These are phyloP conservation scores for Pseudogymnoascus sp. DNA, from an alignment of 2,329 filamentous ascomycete species.

Conservation along the genomic window DNA sequence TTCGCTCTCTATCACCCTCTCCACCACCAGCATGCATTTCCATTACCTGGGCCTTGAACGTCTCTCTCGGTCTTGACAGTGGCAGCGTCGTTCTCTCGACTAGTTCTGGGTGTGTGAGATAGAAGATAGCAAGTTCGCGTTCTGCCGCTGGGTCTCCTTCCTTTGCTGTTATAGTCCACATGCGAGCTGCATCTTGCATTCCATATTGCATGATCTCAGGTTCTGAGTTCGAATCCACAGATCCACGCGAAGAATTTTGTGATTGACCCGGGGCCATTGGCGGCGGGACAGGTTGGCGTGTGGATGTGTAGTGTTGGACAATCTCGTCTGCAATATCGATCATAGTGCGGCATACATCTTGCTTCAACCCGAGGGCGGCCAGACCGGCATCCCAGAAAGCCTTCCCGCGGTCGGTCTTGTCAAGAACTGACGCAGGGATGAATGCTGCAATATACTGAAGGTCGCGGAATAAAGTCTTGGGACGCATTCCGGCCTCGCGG, in stretches of 20 bases:
- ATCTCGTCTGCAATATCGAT: slow-evolving; percentile 64
- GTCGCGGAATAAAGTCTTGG: slow-evolving; percentile 74
- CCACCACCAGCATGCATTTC: slow-evolving; percentile 52
- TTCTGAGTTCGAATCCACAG: slow-evolving; percentile 12
- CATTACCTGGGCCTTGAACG: slow-evolving; percentile 85
- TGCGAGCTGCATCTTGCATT: slow-evolving; percentile 74
- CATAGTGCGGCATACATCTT: slow-evolving; percentile 70
- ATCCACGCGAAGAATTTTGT: background rate
- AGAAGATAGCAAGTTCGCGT: slow-evolving; percentile 87
- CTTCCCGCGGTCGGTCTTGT: slow-evolving; percentile 59
- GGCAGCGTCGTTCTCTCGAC: slow-evolving; percentile 75
- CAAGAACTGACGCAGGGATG: slow-evolving; percentile 53
- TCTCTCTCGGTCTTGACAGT: slow-evolving; percentile 75
- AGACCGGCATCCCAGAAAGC: slow-evolving; percentile 80
- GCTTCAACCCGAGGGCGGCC: slow-evolving; percentile 82
- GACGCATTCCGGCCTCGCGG: slow-evolving; percentile 61
- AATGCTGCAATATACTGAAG: slow-evolving; percentile 68
- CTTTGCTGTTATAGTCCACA: slow-evolving; percentile 90
- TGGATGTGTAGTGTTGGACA: slow-evolving; percentile 60
- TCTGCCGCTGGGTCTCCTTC: slow-evolving; percentile 86
- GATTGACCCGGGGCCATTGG: background rate
- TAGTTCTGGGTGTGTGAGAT: slow-evolving; percentile 83
- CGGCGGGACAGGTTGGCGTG: slow-evolving; percentile 38
- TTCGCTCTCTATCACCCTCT: slow-evolving; percentile 55
- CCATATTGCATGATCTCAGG: slow-evolving; percentile 53